Percentiles rank a stretch among this genome's conserved stretches.
These are phyloP conservation scores for Rhodotorula mucilaginosa DNA, from an alignment of 1,284 basidiomycete genomes.

Conservation along the genomic window DNA sequence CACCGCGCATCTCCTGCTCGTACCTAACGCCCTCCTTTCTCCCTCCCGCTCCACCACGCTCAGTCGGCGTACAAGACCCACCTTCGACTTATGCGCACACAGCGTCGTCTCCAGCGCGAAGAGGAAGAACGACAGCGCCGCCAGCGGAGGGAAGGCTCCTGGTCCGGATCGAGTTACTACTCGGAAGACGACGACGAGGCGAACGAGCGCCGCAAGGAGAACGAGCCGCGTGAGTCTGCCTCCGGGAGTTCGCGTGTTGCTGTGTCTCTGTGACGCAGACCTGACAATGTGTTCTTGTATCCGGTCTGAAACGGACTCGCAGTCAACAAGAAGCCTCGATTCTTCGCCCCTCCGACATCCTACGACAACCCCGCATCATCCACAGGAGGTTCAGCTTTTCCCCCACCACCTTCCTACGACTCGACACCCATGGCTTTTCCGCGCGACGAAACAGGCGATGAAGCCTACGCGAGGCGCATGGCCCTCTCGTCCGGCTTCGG, in stretches of 20 bases:
- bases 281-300: not conserved
- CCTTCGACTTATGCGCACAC: slow-evolving; percentile 20
- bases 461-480: slow-evolving; percentile 64
- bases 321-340: slow-evolving; percentile 36
- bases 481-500: slow-evolving; percentile 56
- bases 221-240: slow-evolving; percentile 1
- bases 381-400: not conserved
- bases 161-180: slow-evolving; percentile 31
- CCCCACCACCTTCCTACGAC: slow-evolving; percentile 8
- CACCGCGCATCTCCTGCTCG: not conserved
- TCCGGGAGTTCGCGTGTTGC: not conserved
- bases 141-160: slow-evolving; percentile 13
- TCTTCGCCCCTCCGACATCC: slow-evolving; percentile 36
- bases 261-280: no score
- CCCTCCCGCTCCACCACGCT: no score
- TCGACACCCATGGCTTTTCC: slow-evolving; percentile 10
- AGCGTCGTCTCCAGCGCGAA: slow-evolving; percentile 32
- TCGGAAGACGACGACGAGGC: slow-evolving; percentile 31
- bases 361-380: slow-evolving; percentile 26
- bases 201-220: slow-evolving; percentile 7
- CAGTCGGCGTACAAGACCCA: slow-evolving; percentile 39
- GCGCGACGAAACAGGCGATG: slow-evolving; percentile 47
- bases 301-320: not conserved
- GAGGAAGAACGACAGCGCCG: slow-evolving; percentile 29
- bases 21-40: not conserved